Percentiles rank a stretch among this genome's conserved stretches.
These are phyloP conservation scores for Halenospora varia DNA, from an alignment of 495 filamentous ascomycete genomes.

Conservation along the genomic window DNA sequence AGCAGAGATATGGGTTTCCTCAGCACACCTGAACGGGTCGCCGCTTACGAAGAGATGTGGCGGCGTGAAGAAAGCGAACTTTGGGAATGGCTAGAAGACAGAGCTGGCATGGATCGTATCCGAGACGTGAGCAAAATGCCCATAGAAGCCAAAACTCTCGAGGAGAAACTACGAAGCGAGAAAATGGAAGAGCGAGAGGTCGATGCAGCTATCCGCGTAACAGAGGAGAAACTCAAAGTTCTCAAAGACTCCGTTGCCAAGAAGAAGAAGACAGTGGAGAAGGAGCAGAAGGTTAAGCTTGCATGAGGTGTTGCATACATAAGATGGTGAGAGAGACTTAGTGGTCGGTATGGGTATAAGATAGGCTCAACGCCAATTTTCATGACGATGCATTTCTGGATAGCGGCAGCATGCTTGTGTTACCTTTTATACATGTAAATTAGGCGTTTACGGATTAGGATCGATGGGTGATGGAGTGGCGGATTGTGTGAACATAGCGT, in stretches of 20 bases:
- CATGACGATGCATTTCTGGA: background rate
- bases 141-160: conserved; percentile 42
- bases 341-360: no score
- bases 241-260: conserved; percentile 68
- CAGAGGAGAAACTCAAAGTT: conserved; percentile 73
- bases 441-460: background rate
- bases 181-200: conserved; percentile 78
- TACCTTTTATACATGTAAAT: background rate
- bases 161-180: conserved; percentile 58
- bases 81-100: conserved; percentile 95
- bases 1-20: conserved; percentile 33
- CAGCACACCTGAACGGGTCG: conserved; percentile 59
- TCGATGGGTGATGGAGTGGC: background rate
- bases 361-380: no score
- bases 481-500: background rate
- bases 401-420: background rate
- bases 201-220: conserved; percentile 77
- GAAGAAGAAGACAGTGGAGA: conserved; percentile 34
- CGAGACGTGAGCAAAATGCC: conserved; percentile 34
- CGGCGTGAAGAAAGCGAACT: conserved; percentile 81
- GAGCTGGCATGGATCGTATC: conserved; percentile 71
- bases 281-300: background rate
- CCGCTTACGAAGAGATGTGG: conserved; percentile 95
- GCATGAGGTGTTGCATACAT: no score
- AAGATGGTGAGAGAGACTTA: no score